A percentile compares a stretch with the other conserved stretches of the same genome.
phyloP scores from a whole-genome alignment of 192 early-diverging fungal species.

The Martensiomyces pterosporus region DNA sequence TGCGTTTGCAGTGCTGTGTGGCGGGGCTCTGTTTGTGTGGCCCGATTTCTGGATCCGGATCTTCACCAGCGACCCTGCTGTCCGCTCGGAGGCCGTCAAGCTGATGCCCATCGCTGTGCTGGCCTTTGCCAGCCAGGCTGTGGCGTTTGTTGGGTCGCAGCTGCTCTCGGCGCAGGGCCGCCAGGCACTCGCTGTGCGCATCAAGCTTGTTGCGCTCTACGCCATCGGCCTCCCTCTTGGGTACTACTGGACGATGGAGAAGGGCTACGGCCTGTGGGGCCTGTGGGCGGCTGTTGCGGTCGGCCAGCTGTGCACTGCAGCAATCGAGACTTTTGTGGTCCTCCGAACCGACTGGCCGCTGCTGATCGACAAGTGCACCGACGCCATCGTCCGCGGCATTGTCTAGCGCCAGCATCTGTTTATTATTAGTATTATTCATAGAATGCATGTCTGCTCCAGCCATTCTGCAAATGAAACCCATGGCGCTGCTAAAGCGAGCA shows the following conservation, averaged over 20 bases:
- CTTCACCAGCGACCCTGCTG: conserved; percentile 40
- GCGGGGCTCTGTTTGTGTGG: conserved; percentile 29
- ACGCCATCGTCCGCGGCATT: conserved; percentile 5
- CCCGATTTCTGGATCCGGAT: conserved; percentile 45
- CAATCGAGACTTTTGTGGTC: conserved; percentile 17
- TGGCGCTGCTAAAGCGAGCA: too few species aligned
- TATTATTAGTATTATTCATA: too few species aligned
- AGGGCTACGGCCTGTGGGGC: conserved; percentile 56
- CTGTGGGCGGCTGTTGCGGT: conserved; percentile 60
- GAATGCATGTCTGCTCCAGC: too few species aligned
- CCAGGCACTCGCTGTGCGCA: conserved; percentile 49
- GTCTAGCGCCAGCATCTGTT: not conserved
- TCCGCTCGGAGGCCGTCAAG: conserved; percentile 5
- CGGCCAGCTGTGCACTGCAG: conserved; percentile 29
- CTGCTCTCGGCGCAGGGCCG: conserved; percentile 52
- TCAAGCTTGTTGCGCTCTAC: conserved; percentile 52
- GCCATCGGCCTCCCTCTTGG: conserved; percentile 54
- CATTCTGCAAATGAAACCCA: too few species aligned
- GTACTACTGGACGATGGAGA: conserved; percentile 49
- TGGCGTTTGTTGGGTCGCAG: conserved; percentile 59
- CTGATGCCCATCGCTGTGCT: conserved; percentile 21
- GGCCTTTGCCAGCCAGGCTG: conserved; percentile 37
- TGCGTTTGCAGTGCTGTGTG: conserved; percentile 20
- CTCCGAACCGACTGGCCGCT: conserved; percentile 29
- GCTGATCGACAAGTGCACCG: conserved; percentile 22